Conservation (phyloP, 257 asterid species). For the Nicotiana attenuata region DNA sequence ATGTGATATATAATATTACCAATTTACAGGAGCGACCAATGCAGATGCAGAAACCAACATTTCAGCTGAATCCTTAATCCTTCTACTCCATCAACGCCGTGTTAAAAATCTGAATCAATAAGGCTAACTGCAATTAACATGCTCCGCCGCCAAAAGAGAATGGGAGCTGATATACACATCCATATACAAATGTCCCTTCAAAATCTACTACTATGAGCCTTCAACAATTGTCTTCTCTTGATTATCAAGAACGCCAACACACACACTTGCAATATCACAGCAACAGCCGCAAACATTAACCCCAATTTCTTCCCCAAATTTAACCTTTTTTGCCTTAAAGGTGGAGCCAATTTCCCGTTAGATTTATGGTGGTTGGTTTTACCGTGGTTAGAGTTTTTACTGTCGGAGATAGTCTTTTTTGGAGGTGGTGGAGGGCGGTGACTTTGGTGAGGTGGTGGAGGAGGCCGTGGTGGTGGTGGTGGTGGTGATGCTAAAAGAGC, state of each 20-base stretch:
- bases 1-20: conserved; percentile 30
- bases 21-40: conserved; percentile 49
- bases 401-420: neutral
- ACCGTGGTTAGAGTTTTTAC: neutral
- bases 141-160: conserved; percentile 2
- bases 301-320: conserved; percentile 38
- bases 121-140: conserved; percentile 7
- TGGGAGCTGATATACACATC: neutral
- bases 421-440: conserved; percentile 21
- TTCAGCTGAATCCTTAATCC: conserved; percentile 14
- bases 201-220: conserved; percentile 12
- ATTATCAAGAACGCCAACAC: conserved; percentile 34
- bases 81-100: conserved; percentile 21
- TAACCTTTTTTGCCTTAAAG: conserved; percentile 7
- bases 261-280: conserved; percentile 30
- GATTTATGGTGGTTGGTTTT: neutral
- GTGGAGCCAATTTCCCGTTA: neutral
- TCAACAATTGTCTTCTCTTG: conserved; percentile 32
- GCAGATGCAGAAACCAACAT: conserved; percentile 29
- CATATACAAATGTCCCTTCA: conserved; percentile 10
- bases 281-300: conserved; percentile 30
- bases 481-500: no score
- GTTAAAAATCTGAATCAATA: conserved; percentile 5
- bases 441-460: conserved; percentile 6
- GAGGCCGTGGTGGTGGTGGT: conserved; percentile 14